A percentile compares a stretch with the other conserved stretches of the same genome.
Evolutionary conservation across 257 asterid species (phyloP).

Genomic region (Lithospermum erythrorhizon): DNA sequence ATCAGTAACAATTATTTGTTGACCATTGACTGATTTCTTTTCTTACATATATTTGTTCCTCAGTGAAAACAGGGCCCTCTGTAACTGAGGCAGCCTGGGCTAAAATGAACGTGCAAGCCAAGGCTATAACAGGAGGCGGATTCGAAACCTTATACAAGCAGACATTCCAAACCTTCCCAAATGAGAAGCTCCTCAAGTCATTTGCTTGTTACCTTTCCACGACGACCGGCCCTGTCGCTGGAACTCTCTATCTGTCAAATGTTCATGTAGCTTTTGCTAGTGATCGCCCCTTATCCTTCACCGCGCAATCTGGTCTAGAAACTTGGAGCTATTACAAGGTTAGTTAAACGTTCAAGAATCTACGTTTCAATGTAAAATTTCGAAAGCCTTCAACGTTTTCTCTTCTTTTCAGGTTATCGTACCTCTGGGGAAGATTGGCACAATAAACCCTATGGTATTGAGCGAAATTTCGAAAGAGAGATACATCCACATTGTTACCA

Average conservation of each 20-base stretch:
- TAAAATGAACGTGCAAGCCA: constrained; percentile 30
- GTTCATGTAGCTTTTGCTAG: constrained; percentile 62
- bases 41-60: background rate
- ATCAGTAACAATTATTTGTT: background rate
- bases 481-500: constrained; percentile 46
- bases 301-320: constrained; percentile 72
- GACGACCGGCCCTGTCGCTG: constrained; percentile 75
- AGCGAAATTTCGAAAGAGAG: constrained; percentile 50
- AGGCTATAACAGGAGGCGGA: constrained; percentile 39
- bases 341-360: constrained; percentile 2
- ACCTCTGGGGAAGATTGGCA: constrained; percentile 41
- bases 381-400: background rate
- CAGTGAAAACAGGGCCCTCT: constrained; percentile 36
- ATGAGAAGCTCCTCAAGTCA: constrained; percentile 64
- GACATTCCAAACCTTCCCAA: constrained; percentile 39
- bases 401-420: constrained; percentile 34
- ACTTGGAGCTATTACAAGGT: constrained; percentile 88
- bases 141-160: constrained; percentile 48
- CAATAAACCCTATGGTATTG: constrained; percentile 46
- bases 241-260: constrained; percentile 68
- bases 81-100: constrained; percentile 40
- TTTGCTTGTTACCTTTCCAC: constrained; percentile 81
- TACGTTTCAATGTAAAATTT: background rate
- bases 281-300: constrained; percentile 66
- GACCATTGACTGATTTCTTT: background rate